Conservation (phyloP, 805 yeast species). For the Starmerella cellae region DNA sequence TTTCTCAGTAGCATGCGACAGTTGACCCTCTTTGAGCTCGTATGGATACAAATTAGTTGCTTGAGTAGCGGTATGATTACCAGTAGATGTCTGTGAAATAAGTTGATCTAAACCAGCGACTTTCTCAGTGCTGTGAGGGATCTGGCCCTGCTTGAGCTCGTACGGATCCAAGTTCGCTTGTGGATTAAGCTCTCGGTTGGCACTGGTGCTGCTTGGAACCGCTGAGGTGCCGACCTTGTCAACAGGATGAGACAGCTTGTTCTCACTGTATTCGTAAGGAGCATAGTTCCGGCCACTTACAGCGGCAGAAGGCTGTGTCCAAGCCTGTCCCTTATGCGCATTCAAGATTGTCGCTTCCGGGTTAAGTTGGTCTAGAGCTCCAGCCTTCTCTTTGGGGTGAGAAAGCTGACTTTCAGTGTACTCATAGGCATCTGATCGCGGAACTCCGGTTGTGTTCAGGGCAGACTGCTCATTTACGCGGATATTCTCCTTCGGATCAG, state of each 20-base stretch:
- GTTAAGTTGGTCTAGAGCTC: not conserved
- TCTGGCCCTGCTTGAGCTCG: not conserved
- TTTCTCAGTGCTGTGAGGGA: not conserved
- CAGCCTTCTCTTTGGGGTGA: not conserved
- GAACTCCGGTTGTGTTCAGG: too few relatives aligned
- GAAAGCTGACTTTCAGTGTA: not conserved
- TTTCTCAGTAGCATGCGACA: slow-evolving; percentile 2
- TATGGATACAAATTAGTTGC: not conserved
- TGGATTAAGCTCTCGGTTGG: not conserved
- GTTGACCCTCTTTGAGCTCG: slow-evolving; percentile 2
- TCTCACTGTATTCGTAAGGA: slow-evolving; percentile 4
- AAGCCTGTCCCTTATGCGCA: too few relatives aligned
- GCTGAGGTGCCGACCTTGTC: slow-evolving; percentile 6
- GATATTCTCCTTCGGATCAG: too few relatives aligned
- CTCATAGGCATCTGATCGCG: not conserved
- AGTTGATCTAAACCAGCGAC: slow-evolving; percentile 1
- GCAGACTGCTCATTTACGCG: too few relatives aligned
- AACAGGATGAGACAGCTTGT: slow-evolving; percentile 1
- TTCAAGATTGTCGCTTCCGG: too few relatives aligned
- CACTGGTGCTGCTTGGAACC: too few relatives aligned
- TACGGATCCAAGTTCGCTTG: not conserved
- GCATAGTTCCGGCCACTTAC: too few relatives aligned
- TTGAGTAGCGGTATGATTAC: not conserved
- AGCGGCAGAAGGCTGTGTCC: too few relatives aligned
- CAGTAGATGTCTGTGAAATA: not conserved